phyloP scores from a whole-genome alignment of 2,329 filamentous ascomycete species.

The Helotiales sp. region DNA sequence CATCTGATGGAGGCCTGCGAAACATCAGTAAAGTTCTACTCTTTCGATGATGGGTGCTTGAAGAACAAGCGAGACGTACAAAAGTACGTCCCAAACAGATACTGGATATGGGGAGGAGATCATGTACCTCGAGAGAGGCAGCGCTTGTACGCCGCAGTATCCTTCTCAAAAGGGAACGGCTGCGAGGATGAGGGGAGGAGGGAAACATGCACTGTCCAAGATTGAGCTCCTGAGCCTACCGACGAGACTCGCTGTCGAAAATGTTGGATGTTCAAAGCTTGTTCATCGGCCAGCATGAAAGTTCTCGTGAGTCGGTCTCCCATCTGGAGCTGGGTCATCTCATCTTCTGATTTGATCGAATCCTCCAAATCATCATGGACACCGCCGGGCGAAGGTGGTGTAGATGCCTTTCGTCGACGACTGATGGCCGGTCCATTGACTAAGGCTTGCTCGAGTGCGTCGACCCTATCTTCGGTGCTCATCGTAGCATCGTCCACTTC shows the following conservation, averaged over 20 bases:
- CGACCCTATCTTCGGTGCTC: conserved; percentile 34
- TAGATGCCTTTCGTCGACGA: conserved; percentile 31
- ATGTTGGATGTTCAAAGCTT: conserved; percentile 19
- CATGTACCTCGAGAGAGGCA: conserved; percentile 52
- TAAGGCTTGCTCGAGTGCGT: conserved; percentile 26
- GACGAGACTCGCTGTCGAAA: conserved; percentile 26
- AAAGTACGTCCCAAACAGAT: conserved; percentile 1
- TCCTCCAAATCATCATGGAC: conserved; percentile 10
- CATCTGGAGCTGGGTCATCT: not conserved
- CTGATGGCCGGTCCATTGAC: conserved; percentile 11
- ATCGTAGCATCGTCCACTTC: conserved; percentile 38
- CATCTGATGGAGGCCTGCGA: conserved; percentile 51
- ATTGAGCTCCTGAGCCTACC: conserved; percentile 35
- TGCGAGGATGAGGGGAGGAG: conserved; percentile 54
- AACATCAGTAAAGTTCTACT: not conserved
- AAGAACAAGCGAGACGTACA: not conserved
- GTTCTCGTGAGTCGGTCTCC: conserved; percentile 13
- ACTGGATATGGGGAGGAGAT: not conserved
- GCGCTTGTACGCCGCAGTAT: conserved; percentile 60
- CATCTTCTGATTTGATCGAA: conserved; percentile 13
- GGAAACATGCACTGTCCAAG: conserved; percentile 62
- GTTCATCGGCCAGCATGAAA: conserved; percentile 17
- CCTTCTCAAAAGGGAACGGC: conserved; percentile 61
- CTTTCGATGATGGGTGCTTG: not conserved
- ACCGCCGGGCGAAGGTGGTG: conserved; percentile 25